Evolutionary conservation across 805 yeast species (phyloP).

Genomic region (Ogataea degrootiae): DNA sequence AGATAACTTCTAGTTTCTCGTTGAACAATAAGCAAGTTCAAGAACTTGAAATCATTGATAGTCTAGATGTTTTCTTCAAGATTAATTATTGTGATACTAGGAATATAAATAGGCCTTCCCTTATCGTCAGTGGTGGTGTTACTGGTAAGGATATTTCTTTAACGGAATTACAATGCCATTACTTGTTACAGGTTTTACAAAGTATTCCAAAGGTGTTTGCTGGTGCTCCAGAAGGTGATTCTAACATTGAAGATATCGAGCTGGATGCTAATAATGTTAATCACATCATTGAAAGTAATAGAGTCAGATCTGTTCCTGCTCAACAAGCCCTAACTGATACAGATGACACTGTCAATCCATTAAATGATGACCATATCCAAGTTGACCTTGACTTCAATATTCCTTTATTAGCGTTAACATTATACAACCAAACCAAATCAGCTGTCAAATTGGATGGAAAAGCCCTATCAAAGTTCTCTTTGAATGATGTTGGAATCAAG

Average conservation of each 20-base stretch:
- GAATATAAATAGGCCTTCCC: conserved; percentile 38
- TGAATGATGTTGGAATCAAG: conserved; percentile 52
- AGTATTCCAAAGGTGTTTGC: conserved; percentile 53
- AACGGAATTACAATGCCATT: conserved; percentile 69
- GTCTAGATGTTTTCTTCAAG: conserved; percentile 56
- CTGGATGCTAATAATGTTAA: conserved; percentile 67
- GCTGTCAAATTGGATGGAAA: conserved; percentile 32
- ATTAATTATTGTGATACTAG: conserved; percentile 49
- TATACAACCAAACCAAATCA: conserved; percentile 49
- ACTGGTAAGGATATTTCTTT: conserved; percentile 59
- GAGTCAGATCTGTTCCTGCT: conserved; percentile 3
- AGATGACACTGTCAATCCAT: neutral
- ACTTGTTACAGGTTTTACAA: conserved; percentile 49
- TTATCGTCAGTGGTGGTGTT: conserved; percentile 50
- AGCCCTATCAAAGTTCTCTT: conserved; percentile 51
- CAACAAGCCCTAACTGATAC: neutral
- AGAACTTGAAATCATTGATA: conserved; percentile 57
- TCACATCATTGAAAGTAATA: conserved; percentile 30
- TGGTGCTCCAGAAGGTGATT: conserved; percentile 36
- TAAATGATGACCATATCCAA: conserved; percentile 21
- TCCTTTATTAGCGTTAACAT: conserved; percentile 59
- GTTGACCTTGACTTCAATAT: conserved; percentile 50
- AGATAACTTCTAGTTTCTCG: conserved; percentile 57
- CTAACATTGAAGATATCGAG: conserved; percentile 46
- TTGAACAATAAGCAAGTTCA: conserved; percentile 44